Evolutionary conservation across 2,329 filamentous ascomycete genomes (phyloP).

Genomic region (Lasiodiplodia gonubiensis): DNA sequence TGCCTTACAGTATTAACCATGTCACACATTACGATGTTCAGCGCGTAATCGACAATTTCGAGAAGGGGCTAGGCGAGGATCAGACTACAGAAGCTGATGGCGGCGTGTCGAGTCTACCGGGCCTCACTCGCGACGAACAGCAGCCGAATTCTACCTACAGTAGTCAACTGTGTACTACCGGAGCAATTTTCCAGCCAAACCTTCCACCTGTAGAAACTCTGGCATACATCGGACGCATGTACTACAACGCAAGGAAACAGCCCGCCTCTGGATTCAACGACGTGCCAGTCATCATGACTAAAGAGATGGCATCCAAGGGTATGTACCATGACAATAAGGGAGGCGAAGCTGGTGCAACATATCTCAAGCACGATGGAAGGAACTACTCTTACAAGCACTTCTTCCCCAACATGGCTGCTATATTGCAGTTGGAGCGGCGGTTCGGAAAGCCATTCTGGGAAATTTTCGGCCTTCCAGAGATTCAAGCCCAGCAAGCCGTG

Average conservation of each 20-base stretch:
- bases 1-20: too few species aligned
- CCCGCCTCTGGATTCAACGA: neutral
- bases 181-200: neutral
- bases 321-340: neutral
- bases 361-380: neutral
- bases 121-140: too few species aligned
- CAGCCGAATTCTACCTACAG: too few species aligned
- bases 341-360: neutral
- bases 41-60: too few species aligned
- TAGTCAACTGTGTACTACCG: neutral
- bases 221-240: neutral
- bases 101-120: too few species aligned
- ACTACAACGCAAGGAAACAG: neutral
- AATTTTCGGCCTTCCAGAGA: neutral
- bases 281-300: neutral
- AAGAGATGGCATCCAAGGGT: neutral
- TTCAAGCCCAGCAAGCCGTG: neutral
- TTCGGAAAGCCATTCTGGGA: neutral
- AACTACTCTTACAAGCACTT: neutral
- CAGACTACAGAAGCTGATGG: too few species aligned
- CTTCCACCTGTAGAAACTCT: neutral
- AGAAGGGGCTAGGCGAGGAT: too few species aligned
- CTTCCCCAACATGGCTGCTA: neutral
- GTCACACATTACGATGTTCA: too few species aligned
- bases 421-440: neutral